Base-by-base conservation (phyloP, 768 basidiomycete species). In the Russula ochroleuca region DNA sequence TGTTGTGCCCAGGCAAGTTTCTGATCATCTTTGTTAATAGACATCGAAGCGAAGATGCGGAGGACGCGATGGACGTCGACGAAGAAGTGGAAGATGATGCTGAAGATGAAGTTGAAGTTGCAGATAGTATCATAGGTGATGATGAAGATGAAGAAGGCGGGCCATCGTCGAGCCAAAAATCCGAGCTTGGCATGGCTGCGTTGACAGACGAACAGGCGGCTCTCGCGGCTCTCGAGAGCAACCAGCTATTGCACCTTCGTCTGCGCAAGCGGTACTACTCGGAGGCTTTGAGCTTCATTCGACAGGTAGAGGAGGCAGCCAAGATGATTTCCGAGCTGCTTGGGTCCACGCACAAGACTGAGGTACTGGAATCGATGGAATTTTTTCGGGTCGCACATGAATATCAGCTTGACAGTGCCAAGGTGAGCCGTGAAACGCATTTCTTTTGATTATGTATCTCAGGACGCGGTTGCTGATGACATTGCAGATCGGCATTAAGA, bases 261-360 rank as follows among this genome's bases (percentile, higher is more conserved):
- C 77, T 97, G 33, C 84, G 82, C 65, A 95, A 90, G 75, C 88
- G 89, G 70, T 97, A 94, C 75, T 93, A 89, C 70, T 78, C 83
- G 5, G 96, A 98, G 71, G 93, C 87, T 3, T 77, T 98, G 45
- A 79, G 75, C 61, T 98, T 98, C 73, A 95, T 98, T 70, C 79
- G 79, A 48, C 78, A 81, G 65, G 75, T 90, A 43, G 86, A 88
- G 70, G 72, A 74, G 17, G 86, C 90, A 2, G 86, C 92, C 79
- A 85, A 86, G 5, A 81, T 79, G 1, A 80, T 97, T 50, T 83
- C 82, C 57, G 83, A 90, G 68, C 74, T 99, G 6, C 80, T 98
- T 31, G 94, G 92, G 1, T 93, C 90, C 54, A 98, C 82, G 58
- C 88, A 83, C 76, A 93, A 92, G 72, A 78, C 87, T 2, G 91